Evolutionary conservation across 2,329 filamentous ascomycete species (phyloP), one percentile per base, ranked within the genome.

Genomic region (Pestalotiopsis sp.): DNA sequence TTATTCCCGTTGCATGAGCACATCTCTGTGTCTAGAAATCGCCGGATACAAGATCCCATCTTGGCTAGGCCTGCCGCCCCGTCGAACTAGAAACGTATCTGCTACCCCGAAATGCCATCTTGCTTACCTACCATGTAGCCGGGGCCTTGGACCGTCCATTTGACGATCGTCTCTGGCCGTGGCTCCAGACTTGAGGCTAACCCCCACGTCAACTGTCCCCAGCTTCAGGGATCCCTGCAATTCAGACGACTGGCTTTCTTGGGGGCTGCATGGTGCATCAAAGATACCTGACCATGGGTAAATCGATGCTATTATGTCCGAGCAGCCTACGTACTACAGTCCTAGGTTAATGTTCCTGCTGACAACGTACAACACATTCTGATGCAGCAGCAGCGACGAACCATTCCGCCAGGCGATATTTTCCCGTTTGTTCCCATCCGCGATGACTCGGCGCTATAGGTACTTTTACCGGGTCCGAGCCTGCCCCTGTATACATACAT

Each of bases 101-200:
- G 45, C 45, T 52, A 52, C 45, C 45, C 45, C 45, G 45, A 52
- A 52, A 52, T 52, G 17, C 45, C 45, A 52, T 52, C 45, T 52
- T 52, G 45, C 45, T 52, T 59, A 59, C 57, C n/a, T 62, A 62
- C 59, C 38, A 36, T 62, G 27, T 36, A 14, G 25, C 31, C 25
- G 27, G n/a, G 45, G 14, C 45, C 45, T 23, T 52, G 45, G 17
- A 52, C 45, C 17, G 20, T 52, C 20, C n/a, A 17, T 9, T 9
- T n/a, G 45, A 23, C 23, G 20, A 66, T 36, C 63, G 14, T 57
- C 39, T 14, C 23, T 66, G 49, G 39, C 49, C 41, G 45, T 66
- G 49, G 39, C 49, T 45, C 49, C 63, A n/a, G 31, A 38, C 63
- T 66, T 66, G 63, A 56, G 63, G 63, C 63, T 66, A 66, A 57